Percentiles rank a stretch among this genome's conserved stretches.
These are phyloP conservation scores for Ophiognomonia clavigignenti-juglandacearum DNA, from an alignment of 2,329 filamentous ascomycete genomes.

Conservation along the genomic window DNA sequence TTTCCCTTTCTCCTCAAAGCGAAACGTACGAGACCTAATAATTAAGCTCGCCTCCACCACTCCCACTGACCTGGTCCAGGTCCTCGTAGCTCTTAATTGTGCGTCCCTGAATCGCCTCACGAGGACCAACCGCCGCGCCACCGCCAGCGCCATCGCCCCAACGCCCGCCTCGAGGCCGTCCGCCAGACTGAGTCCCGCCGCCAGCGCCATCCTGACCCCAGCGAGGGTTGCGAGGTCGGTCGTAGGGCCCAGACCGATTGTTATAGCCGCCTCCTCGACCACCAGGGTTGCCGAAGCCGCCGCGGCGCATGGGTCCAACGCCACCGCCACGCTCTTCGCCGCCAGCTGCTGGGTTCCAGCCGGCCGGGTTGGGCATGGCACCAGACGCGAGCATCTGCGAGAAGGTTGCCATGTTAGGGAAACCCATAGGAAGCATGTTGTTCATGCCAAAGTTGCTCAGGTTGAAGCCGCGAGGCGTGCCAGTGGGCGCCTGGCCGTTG, in stretches of 20 bases:
- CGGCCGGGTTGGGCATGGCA: conserved; percentile 36
- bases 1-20: neutral
- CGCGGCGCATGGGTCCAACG: conserved; percentile 65
- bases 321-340: conserved; percentile 55
- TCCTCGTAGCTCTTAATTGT: conserved; percentile 98
- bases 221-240: conserved; percentile 57
- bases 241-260: conserved; percentile 67
- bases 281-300: conserved; percentile 39
- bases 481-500: conserved; percentile 69
- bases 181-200: conserved; percentile 34
- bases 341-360: conserved; percentile 42
- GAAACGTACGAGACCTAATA: conserved; percentile 54
- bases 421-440: conserved; percentile 57
- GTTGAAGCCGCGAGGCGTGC: conserved; percentile 90
- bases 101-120: conserved; percentile 86
- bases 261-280: conserved; percentile 44
- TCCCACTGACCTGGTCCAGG: conserved; percentile 75
- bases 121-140: conserved; percentile 72
- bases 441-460: conserved; percentile 66
- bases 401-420: conserved; percentile 42
- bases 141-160: conserved; percentile 72
- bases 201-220: conserved; percentile 44
- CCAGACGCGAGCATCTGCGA: conserved; percentile 50
- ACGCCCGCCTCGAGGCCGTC: conserved; percentile 49
- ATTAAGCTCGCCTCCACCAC: conserved; percentile 79